These are phyloP conservation scores for Capsicum pubescens DNA, from an alignment of 257 asterid genomes.

Conservation along the genomic window DNA sequence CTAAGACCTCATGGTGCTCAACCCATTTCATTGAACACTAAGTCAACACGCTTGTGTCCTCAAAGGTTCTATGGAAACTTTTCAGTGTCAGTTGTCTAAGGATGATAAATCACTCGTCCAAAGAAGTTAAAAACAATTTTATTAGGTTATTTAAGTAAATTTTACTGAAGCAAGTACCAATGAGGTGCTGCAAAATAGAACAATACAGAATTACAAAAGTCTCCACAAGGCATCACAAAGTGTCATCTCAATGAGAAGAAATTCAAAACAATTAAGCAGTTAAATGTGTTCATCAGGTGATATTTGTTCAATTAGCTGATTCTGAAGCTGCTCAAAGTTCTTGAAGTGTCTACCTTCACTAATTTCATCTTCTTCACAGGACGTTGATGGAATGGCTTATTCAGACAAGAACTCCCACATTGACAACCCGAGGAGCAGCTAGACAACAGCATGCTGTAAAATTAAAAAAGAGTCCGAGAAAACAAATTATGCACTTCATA, in stretches of 20 bases:
- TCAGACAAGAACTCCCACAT: slow-evolving; percentile 84
- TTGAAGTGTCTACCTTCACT: slow-evolving; percentile 63
- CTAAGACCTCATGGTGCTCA: too few relatives aligned
- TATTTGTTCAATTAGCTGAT: slow-evolving; percentile 6
- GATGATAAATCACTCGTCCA: not conserved
- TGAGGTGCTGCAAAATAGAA: not conserved
- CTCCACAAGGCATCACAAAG: slow-evolving; percentile 1
- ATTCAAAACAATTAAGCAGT: slow-evolving; percentile 2
- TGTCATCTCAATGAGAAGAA: not conserved
- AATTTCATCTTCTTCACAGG: slow-evolving; percentile 86
- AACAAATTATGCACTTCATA: not conserved
- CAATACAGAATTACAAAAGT: not conserved
- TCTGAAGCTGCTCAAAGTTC: slow-evolving; percentile 21
- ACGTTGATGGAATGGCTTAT: slow-evolving; percentile 93
- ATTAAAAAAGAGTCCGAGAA: not conserved
- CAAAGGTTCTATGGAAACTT: not conserved
- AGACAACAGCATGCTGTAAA: slow-evolving; percentile 78
- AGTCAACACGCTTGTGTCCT: too few relatives aligned
- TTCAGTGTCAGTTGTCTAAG: not conserved
- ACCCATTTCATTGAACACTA: too few relatives aligned
- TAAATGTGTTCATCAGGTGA: not conserved
- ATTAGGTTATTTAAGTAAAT: not conserved
- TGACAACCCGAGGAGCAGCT: slow-evolving; percentile 91
- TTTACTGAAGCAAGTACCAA: slow-evolving; percentile 11
- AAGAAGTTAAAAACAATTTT: not conserved